Evolutionary conservation across 2,329 filamentous ascomycete genomes (phyloP), one percentile per base, ranked within the genome.

Genomic region (Triangularia setosa): DNA sequence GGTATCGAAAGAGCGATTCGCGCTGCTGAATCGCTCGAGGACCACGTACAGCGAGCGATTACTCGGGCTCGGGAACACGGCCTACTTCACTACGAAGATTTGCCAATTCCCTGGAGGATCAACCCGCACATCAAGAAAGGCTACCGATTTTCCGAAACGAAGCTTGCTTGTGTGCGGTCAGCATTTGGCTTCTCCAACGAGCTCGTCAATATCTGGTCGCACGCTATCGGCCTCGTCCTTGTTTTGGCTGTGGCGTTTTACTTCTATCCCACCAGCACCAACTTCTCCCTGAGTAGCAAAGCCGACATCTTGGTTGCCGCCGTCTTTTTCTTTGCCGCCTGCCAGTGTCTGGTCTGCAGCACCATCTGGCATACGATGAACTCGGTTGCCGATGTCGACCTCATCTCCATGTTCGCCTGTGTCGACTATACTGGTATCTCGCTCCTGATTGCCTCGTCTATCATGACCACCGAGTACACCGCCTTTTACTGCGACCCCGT

Each of bases 361-460:
- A 94, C 90, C 68, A 88, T 98, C 74, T 99, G 95, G 95, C 95
- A 99, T 80, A 97, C 95, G 25, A 98, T 99, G 93, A 97, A 94
- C 80, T 92, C 92, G 72, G 96, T 98, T 62, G 93, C 94, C 18
- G 91, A 96, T 70, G 89, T 96, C 72, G 87, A 88, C 21, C 86
- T 96, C 52, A 90, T 99, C 79, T 95, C 96, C 75, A 90, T 93
- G 67, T 98, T 99, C 73, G 95, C 95, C 18, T 99, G 95, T 76
- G 93, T 99, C 65, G 95, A 99, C 77, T 99, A 99, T 79, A 98
- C 95, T 0, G 95, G 95, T 62, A 99, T 99, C 70, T 97, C 93
- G 1, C 82, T 99, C 59, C 85, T 99, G 25, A 95, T 99, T 60
- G 92, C 95, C 2, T 93, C 95, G 9, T 96, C 92, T 63, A 99